These are phyloP conservation scores for Apiotrichum gracile DNA, from an alignment of 1,284 basidiomycete species.

Conservation along the genomic window DNA sequence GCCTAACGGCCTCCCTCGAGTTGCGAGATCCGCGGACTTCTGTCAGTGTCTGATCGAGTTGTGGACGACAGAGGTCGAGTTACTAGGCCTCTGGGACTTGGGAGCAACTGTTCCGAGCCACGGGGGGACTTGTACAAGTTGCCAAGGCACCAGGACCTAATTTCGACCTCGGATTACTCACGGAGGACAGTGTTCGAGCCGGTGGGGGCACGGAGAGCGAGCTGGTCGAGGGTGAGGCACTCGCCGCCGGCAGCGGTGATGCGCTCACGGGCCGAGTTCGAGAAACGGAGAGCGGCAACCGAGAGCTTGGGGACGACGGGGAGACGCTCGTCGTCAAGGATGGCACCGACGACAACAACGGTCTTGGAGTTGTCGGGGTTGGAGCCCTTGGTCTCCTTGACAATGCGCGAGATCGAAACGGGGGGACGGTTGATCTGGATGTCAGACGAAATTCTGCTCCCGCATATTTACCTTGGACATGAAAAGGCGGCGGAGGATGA, in stretches of 20 bases:
- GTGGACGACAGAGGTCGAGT: background rate
- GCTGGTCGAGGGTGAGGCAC: constrained; percentile 90
- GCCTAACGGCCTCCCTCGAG: constrained; percentile 80
- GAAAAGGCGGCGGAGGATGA: constrained; percentile 92
- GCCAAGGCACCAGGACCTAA: too few species aligned
- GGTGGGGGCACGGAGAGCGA: constrained; percentile 87
- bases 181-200: constrained; percentile 87
- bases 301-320: constrained; percentile 82
- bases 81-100: background rate
- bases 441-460: background rate
- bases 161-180: constrained; percentile 1
- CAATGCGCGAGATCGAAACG: constrained; percentile 83
- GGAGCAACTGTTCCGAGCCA: too few species aligned
- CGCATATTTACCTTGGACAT: constrained; percentile 56
- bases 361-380: constrained; percentile 68
- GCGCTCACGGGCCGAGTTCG: constrained; percentile 83
- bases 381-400: constrained; percentile 68
- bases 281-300: constrained; percentile 93
- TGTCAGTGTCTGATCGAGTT: constrained; percentile 1
- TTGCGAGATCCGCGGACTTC: constrained; percentile 65
- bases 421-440: constrained; percentile 88
- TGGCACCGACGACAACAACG: constrained; percentile 82
- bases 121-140: too few species aligned
- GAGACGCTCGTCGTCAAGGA: constrained; percentile 95
- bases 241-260: constrained; percentile 96